phyloP scores from a whole-genome alignment of 179 eudicot species.

The Silene noctiflora region DNA sequence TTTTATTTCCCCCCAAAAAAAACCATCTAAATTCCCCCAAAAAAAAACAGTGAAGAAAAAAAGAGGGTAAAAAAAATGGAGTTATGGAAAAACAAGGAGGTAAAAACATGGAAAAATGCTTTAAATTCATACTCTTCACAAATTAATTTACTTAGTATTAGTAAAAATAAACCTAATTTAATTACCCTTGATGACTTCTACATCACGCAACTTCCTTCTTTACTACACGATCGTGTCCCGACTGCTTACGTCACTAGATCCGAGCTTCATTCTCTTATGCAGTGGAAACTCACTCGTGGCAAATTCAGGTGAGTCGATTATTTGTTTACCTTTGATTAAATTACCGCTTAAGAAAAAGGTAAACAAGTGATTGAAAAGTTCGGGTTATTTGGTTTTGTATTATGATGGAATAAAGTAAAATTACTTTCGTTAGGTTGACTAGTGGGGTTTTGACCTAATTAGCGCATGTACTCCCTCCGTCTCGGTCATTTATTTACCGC shows the following conservation, averaged over 20 bases:
- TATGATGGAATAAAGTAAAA: too few species aligned
- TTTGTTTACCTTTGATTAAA: too few species aligned
- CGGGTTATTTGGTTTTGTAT: not conserved
- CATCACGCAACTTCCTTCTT: slow-evolving; percentile 55
- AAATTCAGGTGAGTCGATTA: slow-evolving; percentile 51
- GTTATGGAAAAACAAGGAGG: slow-evolving; percentile 39
- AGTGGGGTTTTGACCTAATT: too few species aligned
- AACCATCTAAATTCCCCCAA: not conserved
- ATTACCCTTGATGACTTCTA: slow-evolving; percentile 60
- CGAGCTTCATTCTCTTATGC: slow-evolving; percentile 75
- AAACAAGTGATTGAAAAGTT: not conserved
- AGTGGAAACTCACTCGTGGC: slow-evolving; percentile 90
- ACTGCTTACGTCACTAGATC: slow-evolving; percentile 53
- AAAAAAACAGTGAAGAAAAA: not conserved
- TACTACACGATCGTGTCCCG: slow-evolving; percentile 59
- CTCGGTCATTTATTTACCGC: too few species aligned
- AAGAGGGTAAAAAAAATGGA: slow-evolving; percentile 32
- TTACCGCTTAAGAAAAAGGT: not conserved
- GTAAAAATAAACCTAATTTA: slow-evolving; percentile 43
- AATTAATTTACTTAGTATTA: slow-evolving; percentile 32
- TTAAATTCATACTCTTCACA: slow-evolving; percentile 42
- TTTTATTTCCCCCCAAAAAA: not conserved
- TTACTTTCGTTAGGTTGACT: too few species aligned
- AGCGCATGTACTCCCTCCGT: too few species aligned
- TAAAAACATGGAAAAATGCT: slow-evolving; percentile 46